Evolutionary conservation across 148 eudicot genomes (phyloP), one percentile per base, ranked within the genome.

Genomic region (Chenopodium quinoa): DNA sequence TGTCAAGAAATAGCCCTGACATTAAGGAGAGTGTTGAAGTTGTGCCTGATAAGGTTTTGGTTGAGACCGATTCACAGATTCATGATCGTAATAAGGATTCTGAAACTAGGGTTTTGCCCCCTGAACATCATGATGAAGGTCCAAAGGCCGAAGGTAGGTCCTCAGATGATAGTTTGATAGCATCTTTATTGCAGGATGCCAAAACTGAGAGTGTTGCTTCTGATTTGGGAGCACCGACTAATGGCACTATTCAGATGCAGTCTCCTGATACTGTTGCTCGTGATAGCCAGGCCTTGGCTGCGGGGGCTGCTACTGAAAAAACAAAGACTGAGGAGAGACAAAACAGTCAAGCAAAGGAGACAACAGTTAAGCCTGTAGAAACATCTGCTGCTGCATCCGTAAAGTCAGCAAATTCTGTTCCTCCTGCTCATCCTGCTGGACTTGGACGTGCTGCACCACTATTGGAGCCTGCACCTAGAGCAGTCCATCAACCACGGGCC

Each of bases 371-470:
- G 83, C 79, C 88, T 74, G 84, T 82, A 23, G 81, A 86, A 75
- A 34, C 86, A 78, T 79, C 86, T 47, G 48, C 47, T 82, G 52
- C 86, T 2, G 67, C 88, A 54, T 78, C 87, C 60, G 87, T 34
- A 60, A 84, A 75, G 68, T 75, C 89, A 47, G 77, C 89, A 31
- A 83, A 84, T 86, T 76, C 90, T 13, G 85, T 77, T 27, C 81
- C 87, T 3, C 81, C 91, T 80, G 80, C 87, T 82, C 92, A 86
- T 83, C 97, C 98, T 37, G 95, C 97, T 79, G 99, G 97, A 62
- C 97, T 96, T 84, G 99, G 99, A 12, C 90, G 88, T 73, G 91
- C 89, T 78, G 95, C 99, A 32, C 92, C 98, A 5, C 87, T 93
- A 10, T 80, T 91, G 84, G 98, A 90, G 83, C 91, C 99, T 82